Evolutionary conservation across 208 protist species (phyloP).

Genomic region (Acanthamoeba pearcei): DNA sequence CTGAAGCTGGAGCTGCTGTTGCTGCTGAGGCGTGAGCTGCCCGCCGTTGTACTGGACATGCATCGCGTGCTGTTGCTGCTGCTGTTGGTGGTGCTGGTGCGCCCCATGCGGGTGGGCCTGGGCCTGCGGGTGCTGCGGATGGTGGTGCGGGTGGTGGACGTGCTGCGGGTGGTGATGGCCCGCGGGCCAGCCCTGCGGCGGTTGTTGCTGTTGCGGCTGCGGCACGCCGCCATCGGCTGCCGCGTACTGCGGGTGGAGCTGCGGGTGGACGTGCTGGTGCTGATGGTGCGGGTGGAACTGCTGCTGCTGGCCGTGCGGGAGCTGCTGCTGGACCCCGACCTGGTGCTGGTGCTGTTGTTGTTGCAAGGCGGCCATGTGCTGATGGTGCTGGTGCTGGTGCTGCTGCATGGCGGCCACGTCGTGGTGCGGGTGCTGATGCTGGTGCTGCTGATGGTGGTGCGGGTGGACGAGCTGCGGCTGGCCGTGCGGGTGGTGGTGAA

Average conservation of each 20-base stretch:
- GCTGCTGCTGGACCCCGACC: not conserved
- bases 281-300: not conserved
- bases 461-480: not conserved
- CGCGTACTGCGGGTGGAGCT: not conserved
- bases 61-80: not conserved
- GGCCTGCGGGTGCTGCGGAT: not conserved
- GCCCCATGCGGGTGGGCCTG: constrained; percentile 47
- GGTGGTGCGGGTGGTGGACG: not conserved
- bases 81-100: constrained; percentile 24
- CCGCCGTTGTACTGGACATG: not conserved
- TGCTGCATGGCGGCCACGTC: not conserved
- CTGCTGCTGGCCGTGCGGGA: not conserved
- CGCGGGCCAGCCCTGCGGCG: not conserved
- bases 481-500: not conserved
- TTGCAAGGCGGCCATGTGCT: not conserved
- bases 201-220: not conserved
- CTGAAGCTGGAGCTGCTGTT: constrained; percentile 18
- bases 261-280: not conserved
- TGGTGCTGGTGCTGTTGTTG: not conserved
- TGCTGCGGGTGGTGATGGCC: constrained; percentile 2
- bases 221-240: not conserved
- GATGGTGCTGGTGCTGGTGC: not conserved
- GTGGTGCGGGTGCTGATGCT: not conserved
- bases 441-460: not conserved
- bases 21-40: constrained; percentile 3